These are phyloP conservation scores for Marchantia paleacea DNA, from an alignment of 225 moss, liverwort and hornwort species.

Conservation along the genomic window DNA sequence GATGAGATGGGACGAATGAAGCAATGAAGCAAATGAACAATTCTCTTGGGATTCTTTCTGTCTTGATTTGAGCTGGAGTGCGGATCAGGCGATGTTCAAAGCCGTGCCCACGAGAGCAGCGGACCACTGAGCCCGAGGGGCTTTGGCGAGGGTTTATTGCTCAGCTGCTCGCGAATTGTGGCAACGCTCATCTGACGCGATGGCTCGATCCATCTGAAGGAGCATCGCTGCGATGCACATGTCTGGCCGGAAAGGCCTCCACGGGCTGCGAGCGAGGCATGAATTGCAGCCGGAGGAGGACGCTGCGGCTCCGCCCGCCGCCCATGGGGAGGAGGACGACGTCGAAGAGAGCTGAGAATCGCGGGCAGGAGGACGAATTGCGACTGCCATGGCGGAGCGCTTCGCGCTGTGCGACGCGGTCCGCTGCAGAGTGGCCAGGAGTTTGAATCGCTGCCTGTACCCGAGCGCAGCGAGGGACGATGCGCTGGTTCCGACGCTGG, in stretches of 20 bases:
- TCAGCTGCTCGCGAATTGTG: no score
- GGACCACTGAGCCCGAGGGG: no score
- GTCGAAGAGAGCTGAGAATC: neutral
- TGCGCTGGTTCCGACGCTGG: conserved; percentile 29
- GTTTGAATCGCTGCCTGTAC: conserved; percentile 34
- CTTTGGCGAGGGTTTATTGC: no score
- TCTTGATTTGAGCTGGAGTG: no score
- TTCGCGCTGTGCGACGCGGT: conserved; percentile 31
- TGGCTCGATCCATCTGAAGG: no score
- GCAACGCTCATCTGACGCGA: no score
- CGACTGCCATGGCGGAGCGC: conserved; percentile 27
- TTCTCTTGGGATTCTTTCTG: no score
- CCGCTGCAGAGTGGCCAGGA: conserved; percentile 27
- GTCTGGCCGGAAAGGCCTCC: neutral
- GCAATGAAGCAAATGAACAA: no score
- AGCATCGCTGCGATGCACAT: no score
- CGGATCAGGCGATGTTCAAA: no score
- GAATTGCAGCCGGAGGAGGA: neutral
- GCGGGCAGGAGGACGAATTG: neutral
- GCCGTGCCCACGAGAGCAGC: no score
- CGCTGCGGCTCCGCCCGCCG: neutral
- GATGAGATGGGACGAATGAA: no score
- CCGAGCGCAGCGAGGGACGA: conserved; percentile 15
- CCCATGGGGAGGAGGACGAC: neutral
- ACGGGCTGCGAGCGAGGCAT: neutral